phyloP scores from a whole-genome alignment of 768 basidiomycete species.

The Leccinum arenicola region DNA sequence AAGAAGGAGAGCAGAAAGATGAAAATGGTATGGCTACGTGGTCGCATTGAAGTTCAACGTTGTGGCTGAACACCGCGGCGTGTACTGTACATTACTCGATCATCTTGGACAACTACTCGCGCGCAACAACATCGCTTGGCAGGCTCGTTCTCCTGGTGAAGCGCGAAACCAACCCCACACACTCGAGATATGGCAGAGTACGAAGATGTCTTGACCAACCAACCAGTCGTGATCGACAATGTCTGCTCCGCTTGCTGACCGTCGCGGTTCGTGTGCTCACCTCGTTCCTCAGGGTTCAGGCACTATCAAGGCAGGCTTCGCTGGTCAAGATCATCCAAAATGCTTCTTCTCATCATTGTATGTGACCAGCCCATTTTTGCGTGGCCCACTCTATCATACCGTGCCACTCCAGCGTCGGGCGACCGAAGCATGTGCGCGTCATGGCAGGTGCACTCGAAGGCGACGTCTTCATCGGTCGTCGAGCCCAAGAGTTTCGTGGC shows the following conservation, averaged over 20 bases:
- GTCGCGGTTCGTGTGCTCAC: conserved; percentile 24
- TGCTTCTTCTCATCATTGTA: conserved; percentile 99
- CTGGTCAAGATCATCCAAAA: conserved; percentile 98
- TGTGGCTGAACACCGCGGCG: conserved; percentile 18
- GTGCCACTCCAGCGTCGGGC: conserved; percentile 66
- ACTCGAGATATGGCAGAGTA: conserved; percentile 68
- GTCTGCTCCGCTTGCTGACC: conserved; percentile 44
- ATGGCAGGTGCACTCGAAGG: conserved; percentile 98
- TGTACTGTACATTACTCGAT: not conserved
- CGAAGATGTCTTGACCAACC: conserved; percentile 94
- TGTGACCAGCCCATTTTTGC: conserved; percentile 43
- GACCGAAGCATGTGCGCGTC: conserved; percentile 96
- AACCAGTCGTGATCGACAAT: conserved; percentile 99
- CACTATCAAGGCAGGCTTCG: conserved; percentile 98
- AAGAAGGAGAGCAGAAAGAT: conserved; percentile 19
- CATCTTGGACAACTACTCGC: not conserved
- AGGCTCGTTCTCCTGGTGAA: not conserved
- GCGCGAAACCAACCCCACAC: conserved; percentile 9
- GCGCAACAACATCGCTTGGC: conserved; percentile 6
- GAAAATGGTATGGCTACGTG: conserved; percentile 7
- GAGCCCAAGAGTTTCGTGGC: conserved; percentile 94
- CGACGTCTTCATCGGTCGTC: conserved; percentile 92
- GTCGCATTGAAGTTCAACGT: conserved; percentile 15
- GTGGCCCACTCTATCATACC: conserved; percentile 18
- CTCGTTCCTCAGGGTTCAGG: conserved; percentile 79